Conservation (phyloP, 148 eudicot genomes). For the Diospyros lotus region DNA sequence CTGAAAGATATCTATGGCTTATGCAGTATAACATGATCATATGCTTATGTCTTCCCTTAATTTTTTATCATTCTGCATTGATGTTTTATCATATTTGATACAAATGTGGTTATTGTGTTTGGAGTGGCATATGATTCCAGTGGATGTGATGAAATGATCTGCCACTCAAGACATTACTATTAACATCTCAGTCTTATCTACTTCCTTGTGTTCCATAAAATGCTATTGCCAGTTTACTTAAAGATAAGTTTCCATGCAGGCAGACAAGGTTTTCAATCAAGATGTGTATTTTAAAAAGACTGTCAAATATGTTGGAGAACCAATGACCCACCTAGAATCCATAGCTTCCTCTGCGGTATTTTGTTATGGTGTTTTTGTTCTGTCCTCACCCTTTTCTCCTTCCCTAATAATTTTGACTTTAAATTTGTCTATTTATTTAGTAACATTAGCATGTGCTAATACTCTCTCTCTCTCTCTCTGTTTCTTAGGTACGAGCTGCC, state of each 20-base stretch:
- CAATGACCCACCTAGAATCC: constrained; percentile 84
- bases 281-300: constrained; percentile 77
- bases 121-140: background rate
- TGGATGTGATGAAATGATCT: background rate
- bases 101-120: background rate
- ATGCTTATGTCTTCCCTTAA: background rate
- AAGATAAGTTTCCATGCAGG: constrained; percentile 39
- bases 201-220: background rate
- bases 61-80: background rate
- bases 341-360: constrained; percentile 92
- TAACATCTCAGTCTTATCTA: background rate
- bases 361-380: constrained; percentile 4
- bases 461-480: background rate
- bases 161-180: background rate
- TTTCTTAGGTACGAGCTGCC: constrained; percentile 77
- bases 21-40: background rate
- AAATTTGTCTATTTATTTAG: background rate
- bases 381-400: background rate
- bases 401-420: background rate
- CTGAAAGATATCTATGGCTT: background rate
- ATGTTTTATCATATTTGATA: background rate
- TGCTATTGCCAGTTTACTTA: background rate
- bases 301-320: constrained; percentile 71
- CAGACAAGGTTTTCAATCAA: constrained; percentile 85
- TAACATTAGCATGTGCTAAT: background rate